Evolutionary conservation across 176 grass and related monocot genomes (phyloP).

Genomic region (Areca catechu): DNA sequence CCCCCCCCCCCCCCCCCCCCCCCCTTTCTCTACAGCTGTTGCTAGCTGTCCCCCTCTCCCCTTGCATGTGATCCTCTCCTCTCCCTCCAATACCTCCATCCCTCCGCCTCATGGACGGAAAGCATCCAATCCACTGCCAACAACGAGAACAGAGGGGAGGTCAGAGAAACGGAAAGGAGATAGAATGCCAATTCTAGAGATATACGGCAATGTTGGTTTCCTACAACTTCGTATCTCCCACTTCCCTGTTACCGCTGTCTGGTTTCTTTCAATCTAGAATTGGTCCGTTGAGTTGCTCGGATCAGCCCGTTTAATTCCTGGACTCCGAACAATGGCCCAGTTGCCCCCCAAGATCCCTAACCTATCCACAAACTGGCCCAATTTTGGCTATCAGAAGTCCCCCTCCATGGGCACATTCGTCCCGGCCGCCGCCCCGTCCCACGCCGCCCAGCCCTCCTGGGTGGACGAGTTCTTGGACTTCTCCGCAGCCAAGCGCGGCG

Average conservation of each 20-base stretch:
- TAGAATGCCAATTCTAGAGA: not conserved
- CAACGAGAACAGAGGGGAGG: not conserved
- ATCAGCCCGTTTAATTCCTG: not conserved
- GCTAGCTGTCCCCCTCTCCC: slow-evolving; percentile 57
- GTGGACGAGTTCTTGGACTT: slow-evolving; percentile 71
- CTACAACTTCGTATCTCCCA: not conserved
- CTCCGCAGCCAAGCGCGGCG: slow-evolving; percentile 43
- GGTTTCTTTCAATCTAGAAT: not conserved
- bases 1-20: not conserved
- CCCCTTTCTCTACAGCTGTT: slow-evolving; percentile 59
- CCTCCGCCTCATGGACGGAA: not conserved
- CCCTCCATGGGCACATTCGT: not conserved
- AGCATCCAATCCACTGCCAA: slow-evolving; percentile 8
- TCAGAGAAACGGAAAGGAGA: not conserved
- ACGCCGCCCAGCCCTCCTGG: slow-evolving; percentile 22
- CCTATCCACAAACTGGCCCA: slow-evolving; percentile 6
- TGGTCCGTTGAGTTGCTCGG: too few relatives aligned
- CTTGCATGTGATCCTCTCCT: slow-evolving; percentile 46
- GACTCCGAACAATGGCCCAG: slow-evolving; percentile 35
- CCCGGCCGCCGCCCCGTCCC: slow-evolving; percentile 8
- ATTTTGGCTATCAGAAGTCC: not conserved
- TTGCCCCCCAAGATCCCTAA: slow-evolving; percentile 64
- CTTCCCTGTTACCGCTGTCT: too few relatives aligned
- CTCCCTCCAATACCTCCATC: slow-evolving; percentile 2
- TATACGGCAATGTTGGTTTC: not conserved